Conservation (phyloP, 495 filamentous ascomycete genomes). For the Pyronema domesticum region DNA sequence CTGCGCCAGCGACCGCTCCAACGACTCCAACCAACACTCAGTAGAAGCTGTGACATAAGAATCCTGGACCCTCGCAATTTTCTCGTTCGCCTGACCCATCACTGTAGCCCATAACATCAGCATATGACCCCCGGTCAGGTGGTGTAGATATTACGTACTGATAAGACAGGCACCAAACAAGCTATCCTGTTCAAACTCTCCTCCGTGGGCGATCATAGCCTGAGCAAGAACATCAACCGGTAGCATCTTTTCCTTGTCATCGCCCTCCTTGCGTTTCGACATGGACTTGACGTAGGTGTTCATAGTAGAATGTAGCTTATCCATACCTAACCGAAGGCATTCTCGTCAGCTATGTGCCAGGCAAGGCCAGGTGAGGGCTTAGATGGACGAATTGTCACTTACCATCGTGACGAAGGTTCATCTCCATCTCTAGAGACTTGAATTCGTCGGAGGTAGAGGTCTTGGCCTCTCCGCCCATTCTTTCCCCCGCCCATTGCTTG, state of each 20-base stretch:
- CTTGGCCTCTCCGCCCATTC: constrained; percentile 87
- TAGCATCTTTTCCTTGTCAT: constrained; percentile 59
- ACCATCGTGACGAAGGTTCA: constrained; percentile 86
- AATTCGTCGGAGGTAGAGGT: constrained; percentile 83
- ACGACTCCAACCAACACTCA: constrained; percentile 73
- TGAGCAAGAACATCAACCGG: constrained; percentile 67
- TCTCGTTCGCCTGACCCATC: constrained; percentile 74
- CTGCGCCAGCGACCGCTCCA: constrained; percentile 77
- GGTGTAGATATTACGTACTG: constrained; percentile 33
- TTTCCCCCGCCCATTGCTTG: constrained; percentile 96
- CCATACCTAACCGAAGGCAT: constrained; percentile 46
- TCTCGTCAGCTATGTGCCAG: constrained; percentile 4
- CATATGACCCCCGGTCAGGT: not conserved
- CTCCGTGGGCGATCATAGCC: constrained; percentile 79
- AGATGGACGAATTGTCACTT: constrained; percentile 14
- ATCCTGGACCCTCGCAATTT: constrained; percentile 73
- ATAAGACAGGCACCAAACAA: constrained; percentile 84
- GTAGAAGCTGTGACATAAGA: constrained; percentile 65
- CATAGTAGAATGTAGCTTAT: constrained; percentile 80
- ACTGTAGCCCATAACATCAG: constrained; percentile 28
- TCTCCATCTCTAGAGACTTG: constrained; percentile 81
- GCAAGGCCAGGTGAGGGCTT: not conserved
- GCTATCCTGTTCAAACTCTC: constrained; percentile 81
- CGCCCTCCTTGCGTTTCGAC: constrained; percentile 65
- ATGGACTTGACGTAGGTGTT: constrained; percentile 78